Evolutionary conservation across 495 filamentous ascomycete genomes (phyloP), one percentile per base, ranked within the genome.

Genomic region (Penicillium lividum): DNA sequence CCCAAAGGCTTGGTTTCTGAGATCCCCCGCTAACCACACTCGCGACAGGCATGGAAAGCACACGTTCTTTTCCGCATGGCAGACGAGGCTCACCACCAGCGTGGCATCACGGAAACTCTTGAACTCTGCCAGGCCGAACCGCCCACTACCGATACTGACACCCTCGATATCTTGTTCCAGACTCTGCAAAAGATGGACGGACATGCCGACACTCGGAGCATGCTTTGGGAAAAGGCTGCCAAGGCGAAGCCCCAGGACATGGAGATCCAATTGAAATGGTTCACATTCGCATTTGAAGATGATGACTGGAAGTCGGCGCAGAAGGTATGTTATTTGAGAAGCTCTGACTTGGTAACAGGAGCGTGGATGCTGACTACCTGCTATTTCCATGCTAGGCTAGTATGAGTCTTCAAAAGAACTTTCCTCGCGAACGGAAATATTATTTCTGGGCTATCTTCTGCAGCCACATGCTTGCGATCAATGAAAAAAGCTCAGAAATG

Each of bases 401-500:
- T 27, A 86, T 85, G 81, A 75, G 76, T 25, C 77, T 86, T 30
- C 82, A 83, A 62, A 86, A 77, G 60, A 81, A 79, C 58, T 86
- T 82, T 47, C 77, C 84, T 2, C 77, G 79, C 53, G 73, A 77
- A 18, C 73, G 84, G 25, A 78, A 82, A 40, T 86, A 84, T 57
- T 79, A 80, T 59, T 81, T 85, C 56, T 84, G 83, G 79, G 80
- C 82, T 11, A 82, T 85, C 25, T 74, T 86, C 52, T 71, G 79
- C 36, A 79, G 73, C 34, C 71, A 80, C 51, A 63, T 84, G 44
- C 61, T 76, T 27, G 68, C 77, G 25, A 61, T 63, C 15, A 67
- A 73, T 56, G 51, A 68, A 10, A 42, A 69, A 13, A 75, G 73
- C 53, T 77, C 73, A 16, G 78, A 80, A 5, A 57, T 64, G n/a